Evolutionary conservation across 192 early-diverging fungal genomes (phyloP), one percentile per base, ranked within the genome.

Genomic region (Coemansia pectinata): DNA sequence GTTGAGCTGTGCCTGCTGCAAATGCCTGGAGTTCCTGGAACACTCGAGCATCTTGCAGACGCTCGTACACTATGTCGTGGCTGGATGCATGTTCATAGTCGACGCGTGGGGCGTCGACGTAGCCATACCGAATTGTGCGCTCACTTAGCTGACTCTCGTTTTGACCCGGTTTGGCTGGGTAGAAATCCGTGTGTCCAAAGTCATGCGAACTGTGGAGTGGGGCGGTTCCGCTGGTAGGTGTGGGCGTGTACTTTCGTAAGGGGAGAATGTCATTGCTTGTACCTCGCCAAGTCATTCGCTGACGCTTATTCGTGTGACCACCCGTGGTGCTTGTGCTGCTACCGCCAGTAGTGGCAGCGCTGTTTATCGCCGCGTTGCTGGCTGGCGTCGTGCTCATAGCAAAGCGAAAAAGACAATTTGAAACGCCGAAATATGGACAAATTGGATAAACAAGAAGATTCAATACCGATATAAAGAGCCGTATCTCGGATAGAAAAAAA

Each of bases 91-190:
- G 21, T 63, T 85, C 84, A 67, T 78, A 68, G 9, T 70, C 67
- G 29, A 85, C 79, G 8, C 80, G 61, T 14, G 77, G 72, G 33
- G 62, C 79, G 62, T 91, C 89, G 1, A 87, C 83, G 63, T 85
- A 88, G 10, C 91, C 91, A 63, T 87, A 84, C 9, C 90, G 87
- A 50, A 92, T 88, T 47, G 86, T 88, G 47, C 73, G 77, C 63
- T 88, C 86, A 17, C 81, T 88, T 70, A 90, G 75, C 45, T 71
- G 73, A 70, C 85, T 84, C 69, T 84, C 85, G 60, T 74, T 59
- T 44, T 83, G 79, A 19, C 38, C 60, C 7, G 74, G 42, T 12
- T 70, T 69, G 27, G 87, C 86, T 2, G 90, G 89, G 62, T 87
- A 89, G 53, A 89, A 87, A 58, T 88, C 91, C 4, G 79, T 60